These are phyloP conservation scores for Phytophthora sansomeana DNA, from an alignment of 352 stramenopile genomes.

Conservation along the genomic window DNA sequence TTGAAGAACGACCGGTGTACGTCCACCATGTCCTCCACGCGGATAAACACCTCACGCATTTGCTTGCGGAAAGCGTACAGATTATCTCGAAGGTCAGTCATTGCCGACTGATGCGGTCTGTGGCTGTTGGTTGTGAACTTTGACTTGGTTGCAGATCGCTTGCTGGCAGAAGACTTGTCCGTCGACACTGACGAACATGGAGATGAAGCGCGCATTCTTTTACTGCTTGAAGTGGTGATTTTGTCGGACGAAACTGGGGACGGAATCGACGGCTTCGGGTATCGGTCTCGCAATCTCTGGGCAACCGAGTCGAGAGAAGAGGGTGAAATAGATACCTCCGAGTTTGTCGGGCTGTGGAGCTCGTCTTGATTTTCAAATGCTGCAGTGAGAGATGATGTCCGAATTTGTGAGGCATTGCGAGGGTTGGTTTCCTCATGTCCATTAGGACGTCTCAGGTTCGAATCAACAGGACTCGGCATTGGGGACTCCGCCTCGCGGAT, in stretches of 20 bases:
- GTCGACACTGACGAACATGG: constrained; percentile 25
- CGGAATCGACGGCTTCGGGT: constrained; percentile 8
- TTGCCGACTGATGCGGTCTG: neutral
- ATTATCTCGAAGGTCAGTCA: constrained; percentile 51
- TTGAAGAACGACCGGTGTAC: constrained; percentile 69
- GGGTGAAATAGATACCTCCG: constrained; percentile 18
- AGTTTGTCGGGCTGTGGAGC: constrained; percentile 29
- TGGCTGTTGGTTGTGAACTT: neutral
- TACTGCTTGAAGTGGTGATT: neutral
- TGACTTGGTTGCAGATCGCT: neutral
- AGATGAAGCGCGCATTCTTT: constrained; percentile 4
- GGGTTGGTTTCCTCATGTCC: neutral
- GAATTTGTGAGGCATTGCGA: neutral
- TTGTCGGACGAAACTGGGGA: constrained; percentile 8
- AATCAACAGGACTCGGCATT: neutral
- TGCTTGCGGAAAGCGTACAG: constrained; percentile 68
- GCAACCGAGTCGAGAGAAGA: constrained; percentile 2
- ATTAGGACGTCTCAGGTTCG: neutral
- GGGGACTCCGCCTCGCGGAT: constrained; percentile 22
- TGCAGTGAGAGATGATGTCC: neutral
- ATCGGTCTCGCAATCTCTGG: neutral
- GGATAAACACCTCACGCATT: constrained; percentile 67
- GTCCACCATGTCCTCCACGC: constrained; percentile 74
- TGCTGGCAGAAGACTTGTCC: neutral
- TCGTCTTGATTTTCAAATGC: constrained; percentile 25